phyloP scores from a whole-genome alignment of 352 stramenopile species.

The Saprolegnia parasitica region DNA sequence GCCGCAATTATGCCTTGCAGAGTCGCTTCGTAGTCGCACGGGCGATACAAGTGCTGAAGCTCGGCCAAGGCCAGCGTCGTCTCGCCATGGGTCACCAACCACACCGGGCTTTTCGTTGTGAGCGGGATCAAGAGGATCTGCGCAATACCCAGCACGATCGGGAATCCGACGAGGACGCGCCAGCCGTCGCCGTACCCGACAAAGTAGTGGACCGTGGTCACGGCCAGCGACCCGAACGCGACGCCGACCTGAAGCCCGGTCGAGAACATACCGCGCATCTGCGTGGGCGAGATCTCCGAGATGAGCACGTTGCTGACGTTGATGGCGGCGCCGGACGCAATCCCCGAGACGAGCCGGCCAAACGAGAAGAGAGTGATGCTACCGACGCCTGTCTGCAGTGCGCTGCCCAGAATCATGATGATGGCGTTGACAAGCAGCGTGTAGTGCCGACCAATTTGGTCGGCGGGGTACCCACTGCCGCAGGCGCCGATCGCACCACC shows the following conservation, averaged over 20 bases:
- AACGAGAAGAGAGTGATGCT: constrained; percentile 38
- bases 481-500: constrained; percentile 43
- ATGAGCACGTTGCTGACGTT: constrained; percentile 42
- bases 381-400: constrained; percentile 32
- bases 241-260: constrained; percentile 38
- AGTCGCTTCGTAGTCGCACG: neutral
- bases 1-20: constrained; percentile 3
- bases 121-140: constrained; percentile 37
- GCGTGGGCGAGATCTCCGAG: constrained; percentile 37
- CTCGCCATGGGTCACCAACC: constrained; percentile 10
- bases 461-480: constrained; percentile 32
- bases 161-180: constrained; percentile 44
- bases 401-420: constrained; percentile 37
- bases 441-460: constrained; percentile 36
- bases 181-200: constrained; percentile 27
- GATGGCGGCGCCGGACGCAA: constrained; percentile 41
- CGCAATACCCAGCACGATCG: constrained; percentile 41
- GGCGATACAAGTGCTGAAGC: constrained; percentile 9
- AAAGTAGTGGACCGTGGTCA: constrained; percentile 39
- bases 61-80: neutral
- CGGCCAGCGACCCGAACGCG: constrained; percentile 42
- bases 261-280: constrained; percentile 31
- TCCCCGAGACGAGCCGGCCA: constrained; percentile 39
- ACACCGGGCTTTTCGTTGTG: constrained; percentile 17
- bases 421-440: constrained; percentile 35